Evolutionary conservation across 2,329 filamentous ascomycete genomes (phyloP), one percentile per base, ranked within the genome.

Genomic region (Ampelomyces quisqualis): DNA sequence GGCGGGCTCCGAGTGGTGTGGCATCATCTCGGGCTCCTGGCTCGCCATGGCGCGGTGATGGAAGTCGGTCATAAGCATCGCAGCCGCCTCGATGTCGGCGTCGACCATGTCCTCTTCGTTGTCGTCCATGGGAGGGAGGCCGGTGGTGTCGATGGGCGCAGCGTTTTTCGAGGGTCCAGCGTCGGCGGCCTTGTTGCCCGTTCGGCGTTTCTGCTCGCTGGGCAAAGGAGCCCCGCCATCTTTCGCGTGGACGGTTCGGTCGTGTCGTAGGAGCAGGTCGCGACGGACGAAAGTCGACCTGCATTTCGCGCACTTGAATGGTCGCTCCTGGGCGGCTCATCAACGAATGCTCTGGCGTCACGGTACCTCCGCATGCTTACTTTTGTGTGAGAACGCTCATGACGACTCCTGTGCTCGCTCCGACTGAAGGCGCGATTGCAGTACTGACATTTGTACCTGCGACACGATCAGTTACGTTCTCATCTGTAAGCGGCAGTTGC

Each of bases 241-340:
- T 74, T 97, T 97, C 49, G 93, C 93, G 73, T 98, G 93, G 52
- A 98, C 93, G 53, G 93, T 98, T 63, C 93, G 88, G 72, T 98
- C 93, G 75, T 98, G 93, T 70, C 93, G 87, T 56, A 98, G 83
- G 38, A 98, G 84, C 50, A 98, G 80, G 74, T 98, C 93, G 72
- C 93, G 88, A 69, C 93, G 88, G 61, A 98, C 93, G 69, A 98
- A 98, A 48, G 93, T 98, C 77, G 90, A 96, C 65, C 90, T 82
- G 73, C 93, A 98, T 76, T 98, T 98, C 76, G 89, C 80, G 73
- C 93, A 98, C 71, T 97, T 97, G 80, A 98, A 98, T 24, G 93
- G 93, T 51, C 93, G 85, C 73, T 97, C 93, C n/a, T n/a, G n/a
- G n/a, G n/a, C n/a, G n/a, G n/a, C n/a, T n/a, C n/a, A n/a, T n/a